Evolutionary conservation across 176 grass and related monocot species (phyloP), one percentile per base, ranked within the genome.

Genomic region (Oryza australiensis): DNA sequence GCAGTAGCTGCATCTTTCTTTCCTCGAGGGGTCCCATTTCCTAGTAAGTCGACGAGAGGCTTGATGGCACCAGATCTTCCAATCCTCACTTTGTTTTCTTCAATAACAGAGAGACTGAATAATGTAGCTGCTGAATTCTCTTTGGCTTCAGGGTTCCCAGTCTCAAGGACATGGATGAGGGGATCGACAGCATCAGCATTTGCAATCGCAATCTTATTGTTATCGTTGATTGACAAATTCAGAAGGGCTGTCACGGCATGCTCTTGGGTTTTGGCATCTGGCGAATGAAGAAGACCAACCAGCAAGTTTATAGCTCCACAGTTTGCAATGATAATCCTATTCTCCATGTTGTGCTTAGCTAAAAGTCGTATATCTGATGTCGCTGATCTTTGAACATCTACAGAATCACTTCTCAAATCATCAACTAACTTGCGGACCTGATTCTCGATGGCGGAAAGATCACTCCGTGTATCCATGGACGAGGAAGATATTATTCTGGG

Each of bases 171-270:
- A 18, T 97, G 88, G 26, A 97, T 97, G 79, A 97, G 90, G 82
- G 94, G 94, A 57, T 97, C 78, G 3, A 97, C 86, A 57, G 94
- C 89, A 76, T 90, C 78, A 43, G 90, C 94, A 87, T 45, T 92
- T 74, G 94, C 94, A 57, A 97, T 97, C 45, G 84, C 89, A 70
- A 89, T 92, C 83, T 97, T 97, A 72, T 97, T 97, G 82, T 97
- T 97, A 77, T 97, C 94, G 67, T 97, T 97, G 34, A 97, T 97
- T 12, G 94, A 97, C 69, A 97, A 84, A 88, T 97, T 97, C 70
- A 97, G 82, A 41, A 97, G 86, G 53, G 90, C 86, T 11, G 94
- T 97, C 45, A 97, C 94, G 22, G 94, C 92, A 82, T 97, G 85
- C 76, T 97, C 94, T 87, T 97, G 94, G 72, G 41, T 94, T 80